Percentiles rank a stretch among this genome's conserved stretches.
phyloP scores from a whole-genome alignment of 2,329 filamentous ascomycete genomes.

The Fusarium buxicola region DNA sequence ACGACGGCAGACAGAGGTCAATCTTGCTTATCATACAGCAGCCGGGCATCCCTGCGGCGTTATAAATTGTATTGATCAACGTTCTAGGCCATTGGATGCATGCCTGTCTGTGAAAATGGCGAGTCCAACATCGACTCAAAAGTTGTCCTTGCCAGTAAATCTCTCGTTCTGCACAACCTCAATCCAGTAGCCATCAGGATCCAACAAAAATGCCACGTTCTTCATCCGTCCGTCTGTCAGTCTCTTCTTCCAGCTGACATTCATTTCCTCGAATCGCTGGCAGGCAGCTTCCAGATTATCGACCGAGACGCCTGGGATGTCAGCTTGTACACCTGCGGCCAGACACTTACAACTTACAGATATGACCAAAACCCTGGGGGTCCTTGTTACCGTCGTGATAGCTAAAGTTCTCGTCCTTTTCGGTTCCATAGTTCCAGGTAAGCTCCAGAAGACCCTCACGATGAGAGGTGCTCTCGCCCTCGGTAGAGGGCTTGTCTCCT shows the following conservation, averaged over 20 bases:
- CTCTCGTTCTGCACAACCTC: constrained; percentile 83
- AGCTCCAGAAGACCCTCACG: constrained; percentile 90
- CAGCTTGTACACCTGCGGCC: constrained; percentile 20
- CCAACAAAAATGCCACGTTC: constrained; percentile 91
- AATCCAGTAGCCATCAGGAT: constrained; percentile 89
- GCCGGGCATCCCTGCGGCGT: not conserved
- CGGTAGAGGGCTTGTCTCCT: constrained; percentile 63
- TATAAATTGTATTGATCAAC: not conserved
- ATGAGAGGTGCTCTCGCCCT: constrained; percentile 62
- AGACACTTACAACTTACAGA: constrained; percentile 69
- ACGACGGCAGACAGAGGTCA: not conserved
- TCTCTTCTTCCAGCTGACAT: constrained; percentile 93
- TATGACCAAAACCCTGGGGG: constrained; percentile 94
- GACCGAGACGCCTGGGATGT: constrained; percentile 75
- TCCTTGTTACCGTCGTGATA: constrained; percentile 95
- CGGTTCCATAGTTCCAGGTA: constrained; percentile 86
- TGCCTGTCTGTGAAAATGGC: not conserved
- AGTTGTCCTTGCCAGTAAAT: constrained; percentile 66
- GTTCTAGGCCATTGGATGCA: not conserved
- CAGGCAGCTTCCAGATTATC: constrained; percentile 92
- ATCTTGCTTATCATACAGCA: not conserved
- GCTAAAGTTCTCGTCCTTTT: constrained; percentile 84
- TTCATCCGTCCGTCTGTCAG: constrained; percentile 93
- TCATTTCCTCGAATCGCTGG: constrained; percentile 82
- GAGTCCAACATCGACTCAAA: constrained; percentile 50